A percentile compares a stretch with the other conserved stretches of the same genome.
phyloP scores from a whole-genome alignment of 495 filamentous ascomycete species.

The Poronia punctata region DNA sequence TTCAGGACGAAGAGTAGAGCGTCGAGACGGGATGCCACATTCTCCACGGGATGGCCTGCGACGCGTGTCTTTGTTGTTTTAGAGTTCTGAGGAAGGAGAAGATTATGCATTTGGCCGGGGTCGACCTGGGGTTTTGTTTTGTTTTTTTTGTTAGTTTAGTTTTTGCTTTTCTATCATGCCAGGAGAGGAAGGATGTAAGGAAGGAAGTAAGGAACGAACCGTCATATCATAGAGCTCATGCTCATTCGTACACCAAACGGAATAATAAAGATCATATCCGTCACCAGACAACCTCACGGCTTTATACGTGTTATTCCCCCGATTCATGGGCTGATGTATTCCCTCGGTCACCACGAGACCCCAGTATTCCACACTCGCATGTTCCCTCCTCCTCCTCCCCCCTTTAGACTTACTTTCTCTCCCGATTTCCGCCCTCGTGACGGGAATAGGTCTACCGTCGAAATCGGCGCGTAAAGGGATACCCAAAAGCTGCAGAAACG shows the following conservation, averaged over 20 bases:
- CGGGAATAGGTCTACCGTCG: conserved; percentile 47
- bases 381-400: conserved; percentile 36
- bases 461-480: conserved; percentile 42
- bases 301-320: conserved; percentile 50
- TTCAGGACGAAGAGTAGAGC: conserved; percentile 54
- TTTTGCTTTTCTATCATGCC: background rate
- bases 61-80: conserved; percentile 5
- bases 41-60: conserved; percentile 28
- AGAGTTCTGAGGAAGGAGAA: conserved; percentile 26
- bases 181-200: background rate
- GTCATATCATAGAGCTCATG: conserved; percentile 54
- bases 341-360: conserved; percentile 44
- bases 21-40: conserved; percentile 44
- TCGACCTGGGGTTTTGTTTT: conserved; percentile 35
- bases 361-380: conserved; percentile 58
- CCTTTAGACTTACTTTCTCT: no score
- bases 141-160: background rate
- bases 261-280: conserved; percentile 51
- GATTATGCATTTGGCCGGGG: conserved; percentile 49
- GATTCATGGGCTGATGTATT: conserved; percentile 14
- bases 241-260: conserved; percentile 56
- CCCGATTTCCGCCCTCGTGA: conserved; percentile 20
- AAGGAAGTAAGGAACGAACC: conserved; percentile 32
- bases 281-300: conserved; percentile 43
- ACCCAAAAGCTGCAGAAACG: conserved; percentile 47